Evolutionary conservation across 2,329 filamentous ascomycete species (phyloP).

Genomic region (Diaporthe ilicicola): DNA sequence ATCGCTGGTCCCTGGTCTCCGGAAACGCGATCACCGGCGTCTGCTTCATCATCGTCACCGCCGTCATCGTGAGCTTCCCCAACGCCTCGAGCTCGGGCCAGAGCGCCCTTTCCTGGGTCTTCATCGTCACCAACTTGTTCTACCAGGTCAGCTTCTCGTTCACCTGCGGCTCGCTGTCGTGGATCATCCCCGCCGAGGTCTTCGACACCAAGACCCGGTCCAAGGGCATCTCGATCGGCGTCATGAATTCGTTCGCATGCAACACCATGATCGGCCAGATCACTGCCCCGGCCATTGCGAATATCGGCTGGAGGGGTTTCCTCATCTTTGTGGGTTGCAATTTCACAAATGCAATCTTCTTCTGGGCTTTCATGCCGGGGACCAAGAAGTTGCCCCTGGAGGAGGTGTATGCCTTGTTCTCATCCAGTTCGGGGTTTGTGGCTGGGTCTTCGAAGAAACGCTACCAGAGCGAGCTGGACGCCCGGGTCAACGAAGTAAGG

Average conservation of each 20-base stretch:
- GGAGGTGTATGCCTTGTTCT: conserved; percentile 29
- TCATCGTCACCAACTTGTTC: conserved; percentile 16
- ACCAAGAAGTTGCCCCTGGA: conserved; percentile 34
- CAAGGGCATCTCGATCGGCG: conserved; percentile 13
- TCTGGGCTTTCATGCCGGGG: conserved; percentile 35
- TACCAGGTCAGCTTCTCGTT: conserved; percentile 18
- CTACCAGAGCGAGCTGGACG: neutral
- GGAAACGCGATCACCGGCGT: conserved; percentile 5
- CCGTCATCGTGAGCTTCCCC: conserved; percentile 11
- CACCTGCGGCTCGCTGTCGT: conserved; percentile 8
- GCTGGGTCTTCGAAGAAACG: neutral
- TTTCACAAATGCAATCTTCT: conserved; percentile 29
- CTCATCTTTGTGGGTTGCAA: conserved; percentile 34
- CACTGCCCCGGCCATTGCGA: conserved; percentile 31
- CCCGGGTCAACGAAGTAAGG: neutral
- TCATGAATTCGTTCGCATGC: conserved; percentile 26
- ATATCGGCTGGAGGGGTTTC: conserved; percentile 33
- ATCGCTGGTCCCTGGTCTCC: conserved; percentile 3
- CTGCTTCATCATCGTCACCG: conserved; percentile 22
- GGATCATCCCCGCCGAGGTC: conserved; percentile 25
- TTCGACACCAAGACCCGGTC: conserved; percentile 18
- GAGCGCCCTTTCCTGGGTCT: conserved; percentile 1
- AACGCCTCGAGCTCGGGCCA: neutral
- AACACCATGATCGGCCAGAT: conserved; percentile 32
- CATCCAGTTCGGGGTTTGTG: neutral